These are phyloP conservation scores for Fusarium neocosmosporiellum DNA, from an alignment of 2,329 filamentous ascomycete genomes.

Conservation along the genomic window DNA sequence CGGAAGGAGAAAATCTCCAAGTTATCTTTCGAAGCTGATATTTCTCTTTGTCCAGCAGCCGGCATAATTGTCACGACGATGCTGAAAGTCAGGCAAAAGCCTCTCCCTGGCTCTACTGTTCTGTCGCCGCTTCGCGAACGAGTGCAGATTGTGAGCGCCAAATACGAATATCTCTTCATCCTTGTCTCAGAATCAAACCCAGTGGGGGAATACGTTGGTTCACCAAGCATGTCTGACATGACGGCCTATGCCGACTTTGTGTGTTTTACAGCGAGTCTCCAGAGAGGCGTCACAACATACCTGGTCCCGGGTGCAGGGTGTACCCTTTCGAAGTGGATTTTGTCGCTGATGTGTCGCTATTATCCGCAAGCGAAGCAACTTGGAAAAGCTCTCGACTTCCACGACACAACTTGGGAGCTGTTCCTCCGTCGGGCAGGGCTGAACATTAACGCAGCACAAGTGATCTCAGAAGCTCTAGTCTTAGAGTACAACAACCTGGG, in stretches of 20 bases:
- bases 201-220: conserved; percentile 54
- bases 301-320: conserved; percentile 63
- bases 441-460: conserved; percentile 52
- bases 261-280: conserved; percentile 58
- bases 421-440: conserved; percentile 51
- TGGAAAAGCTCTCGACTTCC: conserved; percentile 50
- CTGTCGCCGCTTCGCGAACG: conserved; percentile 64
- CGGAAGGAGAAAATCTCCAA: conserved; percentile 47
- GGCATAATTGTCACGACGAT: conserved; percentile 79
- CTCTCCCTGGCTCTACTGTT: conserved; percentile 64
- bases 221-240: conserved; percentile 55
- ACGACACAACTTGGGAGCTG: conserved; percentile 55
- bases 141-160: conserved; percentile 62
- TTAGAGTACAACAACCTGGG: conserved; percentile 42
- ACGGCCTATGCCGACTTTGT: conserved; percentile 62
- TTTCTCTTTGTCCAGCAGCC: conserved; percentile 75
- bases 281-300: conserved; percentile 52
- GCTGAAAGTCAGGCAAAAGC: conserved; percentile 77
- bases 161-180: conserved; percentile 76
- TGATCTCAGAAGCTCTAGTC: conserved; percentile 44
- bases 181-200: conserved; percentile 69
- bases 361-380: conserved; percentile 41
- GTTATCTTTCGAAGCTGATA: conserved; percentile 72
- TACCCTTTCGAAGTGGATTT: conserved; percentile 66
- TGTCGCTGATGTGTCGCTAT: conserved; percentile 62